phyloP scores from a whole-genome alignment of 257 asterid genomes.

The Solanum gandarillasii region DNA sequence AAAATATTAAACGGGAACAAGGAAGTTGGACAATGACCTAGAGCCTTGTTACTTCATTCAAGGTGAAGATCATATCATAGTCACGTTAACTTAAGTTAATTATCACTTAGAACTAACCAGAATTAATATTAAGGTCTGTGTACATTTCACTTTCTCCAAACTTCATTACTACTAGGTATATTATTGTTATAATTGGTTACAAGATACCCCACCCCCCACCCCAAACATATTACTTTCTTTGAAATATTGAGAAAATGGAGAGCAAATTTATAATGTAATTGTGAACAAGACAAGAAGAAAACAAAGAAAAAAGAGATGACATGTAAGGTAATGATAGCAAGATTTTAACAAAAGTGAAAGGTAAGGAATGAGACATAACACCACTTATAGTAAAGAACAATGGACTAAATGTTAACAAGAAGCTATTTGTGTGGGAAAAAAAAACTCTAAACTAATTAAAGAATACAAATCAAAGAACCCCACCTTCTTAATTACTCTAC shows the following conservation, averaged over 20 bases:
- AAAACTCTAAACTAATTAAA: not conserved
- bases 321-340: conserved; percentile 2
- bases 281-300: not conserved
- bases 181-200: not conserved
- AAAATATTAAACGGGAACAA: not conserved
- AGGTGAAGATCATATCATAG: not conserved
- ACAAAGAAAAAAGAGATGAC: not conserved
- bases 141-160: not conserved
- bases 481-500: not conserved
- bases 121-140: no score
- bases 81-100: not conserved
- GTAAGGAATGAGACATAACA: not conserved
- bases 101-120: not conserved
- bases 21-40: not conserved
- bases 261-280: not conserved
- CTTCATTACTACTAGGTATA: not conserved
- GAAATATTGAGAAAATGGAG: not conserved
- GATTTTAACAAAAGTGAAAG: not conserved
- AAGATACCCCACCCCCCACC: not conserved
- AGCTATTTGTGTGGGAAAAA: not conserved
- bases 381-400: not conserved
- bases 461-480: not conserved
- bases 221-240: not conserved
- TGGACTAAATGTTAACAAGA: not conserved
- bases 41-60: not conserved